These are phyloP conservation scores for Albifimbria verrucaria DNA, from an alignment of 2,329 filamentous ascomycete genomes.

Conservation along the genomic window DNA sequence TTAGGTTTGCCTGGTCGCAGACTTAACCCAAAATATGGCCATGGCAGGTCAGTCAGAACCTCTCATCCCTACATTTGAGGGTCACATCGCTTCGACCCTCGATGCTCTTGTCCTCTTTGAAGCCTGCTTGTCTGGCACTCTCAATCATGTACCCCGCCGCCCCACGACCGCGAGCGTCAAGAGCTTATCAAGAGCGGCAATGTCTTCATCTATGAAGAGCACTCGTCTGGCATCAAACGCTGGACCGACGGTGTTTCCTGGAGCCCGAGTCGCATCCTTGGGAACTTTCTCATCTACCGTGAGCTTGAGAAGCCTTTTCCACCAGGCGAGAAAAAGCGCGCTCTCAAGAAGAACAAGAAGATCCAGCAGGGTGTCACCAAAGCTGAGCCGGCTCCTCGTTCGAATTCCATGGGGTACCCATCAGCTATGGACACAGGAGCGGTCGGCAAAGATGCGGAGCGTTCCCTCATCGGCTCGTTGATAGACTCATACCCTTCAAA, in stretches of 20 bases:
- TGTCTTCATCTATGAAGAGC: constrained; percentile 90
- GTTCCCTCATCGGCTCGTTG: constrained; percentile 69
- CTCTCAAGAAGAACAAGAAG: constrained; percentile 65
- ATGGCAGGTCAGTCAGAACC: constrained; percentile 26
- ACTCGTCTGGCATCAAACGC: constrained; percentile 84
- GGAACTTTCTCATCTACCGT: constrained; percentile 82
- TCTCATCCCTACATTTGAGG: constrained; percentile 63
- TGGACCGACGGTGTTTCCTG: constrained; percentile 92
- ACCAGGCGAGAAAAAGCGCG: constrained; percentile 80
- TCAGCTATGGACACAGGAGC: constrained; percentile 11
- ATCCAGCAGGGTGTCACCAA: constrained; percentile 33
- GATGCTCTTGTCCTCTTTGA: constrained; percentile 82
- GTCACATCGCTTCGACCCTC: constrained; percentile 64
- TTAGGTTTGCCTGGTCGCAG: constrained; percentile 13
- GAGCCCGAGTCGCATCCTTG: constrained; percentile 83
- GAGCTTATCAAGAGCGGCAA: constrained; percentile 79
- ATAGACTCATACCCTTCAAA: constrained; percentile 92
- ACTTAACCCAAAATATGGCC: constrained; percentile 9
- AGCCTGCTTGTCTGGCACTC: constrained; percentile 65
- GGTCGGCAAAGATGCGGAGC: constrained; percentile 26
- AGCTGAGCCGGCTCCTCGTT: constrained; percentile 17
- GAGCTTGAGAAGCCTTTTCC: constrained; percentile 76
- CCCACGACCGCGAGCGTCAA: constrained; percentile 78
- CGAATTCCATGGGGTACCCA: constrained; percentile 14
- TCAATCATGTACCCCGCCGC: constrained; percentile 79